phyloP scores from a whole-genome alignment of 805 yeast species.

The Ogataea wickerhamii region DNA sequence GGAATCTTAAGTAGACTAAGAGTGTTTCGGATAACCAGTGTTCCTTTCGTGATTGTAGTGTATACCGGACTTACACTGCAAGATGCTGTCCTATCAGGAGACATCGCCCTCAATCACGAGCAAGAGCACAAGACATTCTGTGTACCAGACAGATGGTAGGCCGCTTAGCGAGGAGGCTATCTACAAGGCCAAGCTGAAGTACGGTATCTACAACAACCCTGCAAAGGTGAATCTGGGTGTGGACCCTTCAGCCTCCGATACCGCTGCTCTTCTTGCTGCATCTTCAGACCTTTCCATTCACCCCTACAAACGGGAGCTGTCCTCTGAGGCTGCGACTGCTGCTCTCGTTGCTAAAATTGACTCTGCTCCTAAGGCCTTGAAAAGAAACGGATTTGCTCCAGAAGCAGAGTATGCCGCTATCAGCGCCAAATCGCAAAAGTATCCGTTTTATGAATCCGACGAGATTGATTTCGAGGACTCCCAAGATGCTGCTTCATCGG shows the following conservation, averaged over 20 bases:
- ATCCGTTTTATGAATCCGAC: slow-evolving; percentile 26
- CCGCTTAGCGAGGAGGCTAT: slow-evolving; percentile 73
- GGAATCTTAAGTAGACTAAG: too few species aligned
- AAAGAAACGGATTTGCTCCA: slow-evolving; percentile 41
- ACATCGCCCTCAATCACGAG: slow-evolving; percentile 28
- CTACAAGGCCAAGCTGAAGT: slow-evolving; percentile 68
- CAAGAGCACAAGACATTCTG: slow-evolving; percentile 34
- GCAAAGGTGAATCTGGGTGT: slow-evolving; percentile 57
- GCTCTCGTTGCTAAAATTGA: slow-evolving; percentile 49
- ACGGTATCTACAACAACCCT: slow-evolving; percentile 58
- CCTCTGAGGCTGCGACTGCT: slow-evolving; percentile 66
- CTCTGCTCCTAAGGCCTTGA: slow-evolving; percentile 47
- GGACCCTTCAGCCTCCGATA: slow-evolving; percentile 62
- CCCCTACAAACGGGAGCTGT: slow-evolving; percentile 57
- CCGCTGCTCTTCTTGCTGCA: slow-evolving; percentile 75
- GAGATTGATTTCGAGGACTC: slow-evolving; percentile 37
- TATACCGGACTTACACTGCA: too few species aligned
- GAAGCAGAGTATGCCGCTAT: slow-evolving; percentile 46
- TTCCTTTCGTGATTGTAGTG: too few species aligned
- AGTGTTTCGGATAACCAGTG: too few species aligned
- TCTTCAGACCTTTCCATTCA: slow-evolving; percentile 59
- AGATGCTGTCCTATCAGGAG: slow-evolving; percentile 29
- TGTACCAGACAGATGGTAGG: slow-evolving; percentile 66
- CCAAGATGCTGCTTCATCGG: slow-evolving; percentile 42
- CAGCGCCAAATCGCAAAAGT: slow-evolving; percentile 33